These are phyloP conservation scores for Wickerhamomyces sydowiorum DNA, from an alignment of 805 yeast species.

Conservation along the genomic window DNA sequence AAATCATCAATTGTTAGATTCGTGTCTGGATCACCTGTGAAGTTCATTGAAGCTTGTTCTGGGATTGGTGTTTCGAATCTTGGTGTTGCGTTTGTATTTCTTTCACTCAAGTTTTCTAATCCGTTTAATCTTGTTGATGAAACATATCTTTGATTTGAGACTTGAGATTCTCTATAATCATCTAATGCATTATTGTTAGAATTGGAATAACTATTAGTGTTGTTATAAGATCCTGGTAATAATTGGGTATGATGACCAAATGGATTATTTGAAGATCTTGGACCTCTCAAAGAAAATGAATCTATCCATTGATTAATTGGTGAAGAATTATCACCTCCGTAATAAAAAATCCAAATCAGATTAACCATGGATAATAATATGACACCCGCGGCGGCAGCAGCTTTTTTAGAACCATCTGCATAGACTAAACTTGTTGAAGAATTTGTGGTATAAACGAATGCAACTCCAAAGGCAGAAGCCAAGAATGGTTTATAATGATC, in stretches of 20 bases:
- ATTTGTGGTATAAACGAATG: slow-evolving; percentile 81
- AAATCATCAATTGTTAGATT: slow-evolving; percentile 40
- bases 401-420: slow-evolving; percentile 52
- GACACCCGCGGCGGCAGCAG: slow-evolving; percentile 92
- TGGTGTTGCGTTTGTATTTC: slow-evolving; percentile 8
- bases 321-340: slow-evolving; percentile 87
- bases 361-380: slow-evolving; percentile 78
- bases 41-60: slow-evolving; percentile 10
- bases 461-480: slow-evolving; percentile 44
- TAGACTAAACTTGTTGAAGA: slow-evolving; percentile 78
- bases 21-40: slow-evolving; percentile 14
- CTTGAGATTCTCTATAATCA: slow-evolving; percentile 11
- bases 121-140: slow-evolving; percentile 56
- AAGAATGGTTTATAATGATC: slow-evolving; percentile 59
- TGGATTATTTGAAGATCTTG: slow-evolving; percentile 29
- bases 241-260: slow-evolving; percentile 11
- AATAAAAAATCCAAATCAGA: slow-evolving; percentile 79
- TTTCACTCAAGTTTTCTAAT: slow-evolving; percentile 42
- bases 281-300: slow-evolving; percentile 61
- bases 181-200: slow-evolving; percentile 3
- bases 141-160: slow-evolving; percentile 26
- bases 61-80: slow-evolving; percentile 14
- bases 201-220: slow-evolving; percentile 5
- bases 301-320: slow-evolving; percentile 82
- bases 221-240: background rate